A percentile compares a stretch with the other conserved stretches of the same genome.
Conservation (phyloP, 257 asterid species). For the Solanum tarijense region DNA sequence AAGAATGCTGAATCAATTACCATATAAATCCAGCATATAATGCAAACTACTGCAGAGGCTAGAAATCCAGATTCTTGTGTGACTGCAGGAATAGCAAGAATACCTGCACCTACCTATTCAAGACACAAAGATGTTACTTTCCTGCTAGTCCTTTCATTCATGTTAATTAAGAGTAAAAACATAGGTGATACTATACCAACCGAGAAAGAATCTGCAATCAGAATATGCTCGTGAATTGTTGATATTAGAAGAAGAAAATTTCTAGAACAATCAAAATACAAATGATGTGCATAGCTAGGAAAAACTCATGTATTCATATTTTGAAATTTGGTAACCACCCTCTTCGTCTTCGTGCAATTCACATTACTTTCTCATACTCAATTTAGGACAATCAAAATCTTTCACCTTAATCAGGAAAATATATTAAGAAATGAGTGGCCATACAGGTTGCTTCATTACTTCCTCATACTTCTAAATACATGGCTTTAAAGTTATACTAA, state of each 20-base stretch:
- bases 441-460: background rate
- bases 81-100: conserved; percentile 94
- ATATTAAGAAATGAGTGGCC: background rate
- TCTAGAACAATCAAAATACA: background rate
- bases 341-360: background rate
- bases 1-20: conserved; percentile 23
- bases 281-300: background rate
- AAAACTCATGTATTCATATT: background rate
- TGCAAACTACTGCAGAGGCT: conserved; percentile 67
- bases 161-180: background rate
- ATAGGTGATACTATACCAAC: background rate
- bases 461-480: background rate
- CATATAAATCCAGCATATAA: conserved; percentile 81
- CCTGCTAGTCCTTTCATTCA: background rate
- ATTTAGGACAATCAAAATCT: background rate
- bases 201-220: background rate
- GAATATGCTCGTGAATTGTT: background rate
- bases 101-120: conserved; percentile 79
- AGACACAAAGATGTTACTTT: background rate
- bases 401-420: background rate
- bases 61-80: conserved; percentile 90
- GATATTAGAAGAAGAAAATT: background rate
- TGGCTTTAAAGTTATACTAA: background rate
- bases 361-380: background rate
- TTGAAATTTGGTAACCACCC: background rate